phyloP scores from a whole-genome alignment of 106 monocot genomes.

The Allium cepa region DNA sequence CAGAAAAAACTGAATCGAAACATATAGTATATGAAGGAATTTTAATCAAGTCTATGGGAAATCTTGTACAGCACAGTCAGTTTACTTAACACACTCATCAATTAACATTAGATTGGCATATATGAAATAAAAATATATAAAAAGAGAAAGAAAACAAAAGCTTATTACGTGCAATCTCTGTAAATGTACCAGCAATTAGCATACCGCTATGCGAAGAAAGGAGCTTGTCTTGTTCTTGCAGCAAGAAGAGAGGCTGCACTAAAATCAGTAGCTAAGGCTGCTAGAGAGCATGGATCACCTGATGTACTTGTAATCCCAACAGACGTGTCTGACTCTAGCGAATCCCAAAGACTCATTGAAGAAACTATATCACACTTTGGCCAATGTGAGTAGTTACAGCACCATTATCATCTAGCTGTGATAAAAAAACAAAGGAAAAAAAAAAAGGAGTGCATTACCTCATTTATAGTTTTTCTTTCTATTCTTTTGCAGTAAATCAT shows the following conservation, averaged over 20 bases:
- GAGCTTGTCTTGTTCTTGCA: constrained; percentile 58
- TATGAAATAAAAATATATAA: too few relatives aligned
- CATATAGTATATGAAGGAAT: too few relatives aligned
- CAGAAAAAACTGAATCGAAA: too few relatives aligned
- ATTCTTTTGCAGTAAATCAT: constrained; percentile 44
- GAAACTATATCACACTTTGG: constrained; percentile 42
- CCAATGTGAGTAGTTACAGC: constrained; percentile 21
- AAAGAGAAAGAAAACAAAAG: too few relatives aligned
- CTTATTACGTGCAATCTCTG: too few relatives aligned
- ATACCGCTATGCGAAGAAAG: constrained; percentile 64
- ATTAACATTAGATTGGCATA: too few relatives aligned
- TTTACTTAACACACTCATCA: too few relatives aligned
- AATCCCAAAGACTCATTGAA: constrained; percentile 34
- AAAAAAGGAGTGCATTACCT: background rate
- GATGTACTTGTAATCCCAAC: constrained; percentile 41
- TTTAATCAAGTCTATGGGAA: too few relatives aligned
- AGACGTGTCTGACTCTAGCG: constrained; percentile 30
- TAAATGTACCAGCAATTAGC: constrained; percentile 42
- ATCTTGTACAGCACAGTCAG: too few relatives aligned
- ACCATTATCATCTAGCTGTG: too few relatives aligned
- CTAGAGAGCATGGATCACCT: constrained; percentile 31
- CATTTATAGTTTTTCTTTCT: background rate
- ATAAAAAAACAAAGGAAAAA: too few relatives aligned
- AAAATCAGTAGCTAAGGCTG: constrained; percentile 29
- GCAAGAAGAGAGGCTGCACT: constrained; percentile 49